Evolutionary conservation across 306 rosid species (phyloP).

Genomic region (Abrus pulchellus): DNA sequence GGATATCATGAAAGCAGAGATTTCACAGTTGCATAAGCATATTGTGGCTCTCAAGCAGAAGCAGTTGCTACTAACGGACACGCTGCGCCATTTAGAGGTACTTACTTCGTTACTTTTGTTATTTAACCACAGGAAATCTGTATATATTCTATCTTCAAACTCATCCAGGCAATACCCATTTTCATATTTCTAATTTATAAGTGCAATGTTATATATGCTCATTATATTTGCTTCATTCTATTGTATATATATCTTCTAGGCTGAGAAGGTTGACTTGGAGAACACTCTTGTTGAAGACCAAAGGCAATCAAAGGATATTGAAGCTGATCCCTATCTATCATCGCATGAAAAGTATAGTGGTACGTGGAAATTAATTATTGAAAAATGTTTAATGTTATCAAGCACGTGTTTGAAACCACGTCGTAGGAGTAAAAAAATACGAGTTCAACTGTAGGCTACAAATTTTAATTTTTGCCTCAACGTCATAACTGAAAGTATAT

Average conservation of each 20-base stretch:
- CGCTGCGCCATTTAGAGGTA: conserved; percentile 91
- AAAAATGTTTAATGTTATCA: too few species aligned
- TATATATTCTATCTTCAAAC: too few species aligned
- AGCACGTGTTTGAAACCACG: too few species aligned
- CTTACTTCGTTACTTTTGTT: not conserved
- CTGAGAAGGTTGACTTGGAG: conserved; percentile 97
- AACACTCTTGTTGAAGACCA: conserved; percentile 87
- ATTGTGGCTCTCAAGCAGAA: conserved; percentile 83
- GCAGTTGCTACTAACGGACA: conserved; percentile 73
- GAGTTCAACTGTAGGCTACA: too few species aligned
- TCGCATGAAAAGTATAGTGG: conserved; percentile 74
- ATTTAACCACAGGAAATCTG: too few species aligned
- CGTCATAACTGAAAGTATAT: too few species aligned
- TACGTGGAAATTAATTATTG: conserved; percentile 40
- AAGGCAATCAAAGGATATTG: conserved; percentile 59
- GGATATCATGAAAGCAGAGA: conserved; percentile 75
- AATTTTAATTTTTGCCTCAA: too few species aligned
- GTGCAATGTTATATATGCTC: too few species aligned
- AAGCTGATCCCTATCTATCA: conserved; percentile 55
- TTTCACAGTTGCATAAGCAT: conserved; percentile 66
- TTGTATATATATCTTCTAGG: conserved; percentile 52
- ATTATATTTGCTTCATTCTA: not conserved
- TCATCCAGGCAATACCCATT: too few species aligned
- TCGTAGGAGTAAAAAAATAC: too few species aligned
- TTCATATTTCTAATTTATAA: too few species aligned